Evolutionary conservation across 208 protist genomes (phyloP), one percentile per base, ranked within the genome.

Genomic region (Porcisia hertigi): DNA sequence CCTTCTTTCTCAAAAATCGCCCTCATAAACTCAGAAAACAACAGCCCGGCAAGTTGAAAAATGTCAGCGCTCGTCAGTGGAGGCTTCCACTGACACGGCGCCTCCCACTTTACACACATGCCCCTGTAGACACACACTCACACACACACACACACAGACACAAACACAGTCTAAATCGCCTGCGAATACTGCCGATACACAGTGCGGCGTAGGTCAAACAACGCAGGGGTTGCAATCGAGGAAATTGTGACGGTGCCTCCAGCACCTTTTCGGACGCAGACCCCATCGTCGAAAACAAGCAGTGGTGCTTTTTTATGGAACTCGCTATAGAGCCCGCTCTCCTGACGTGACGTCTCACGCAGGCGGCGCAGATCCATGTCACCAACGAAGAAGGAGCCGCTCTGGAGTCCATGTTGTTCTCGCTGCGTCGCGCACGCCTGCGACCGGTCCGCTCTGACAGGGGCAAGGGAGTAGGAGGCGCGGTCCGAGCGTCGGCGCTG

Each of bases 311-410:
- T 93, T 34, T 86, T 80, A 64, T 96, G 86, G 70, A 94, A 93
- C 59, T 95, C 89, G 65, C 88, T 89, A 65, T 82, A 77, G 52
- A 96, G 79, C 18, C 89, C 86, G 39, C 73, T 79, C n/a, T 91
- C 83, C 39, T 83, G 87, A 39, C 87, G 58, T 8, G 87, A 80
- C 1, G 65, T 43, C 64, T 97, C 93, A 2, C 86, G 84, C 54
- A 97, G 71, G 6, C 76, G 86, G 34, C 77, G 67, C 57, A 97
- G 77, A 41, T 97, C 90, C 11, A 88, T 75, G 41, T 92, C 85
- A 39, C 93, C 93, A 20, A 97, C 86, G 82, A 95, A 96, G 82
- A 92, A 94, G 47, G 89, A 89, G n/a, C 93, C 93, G 11, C 87
- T 79, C 45, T 89, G 86, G n/a, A 95, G 76, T 1, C 86, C 88